Base-by-base conservation (phyloP, 441 rosid species). In the Pelargonium fulgidum region DNA sequence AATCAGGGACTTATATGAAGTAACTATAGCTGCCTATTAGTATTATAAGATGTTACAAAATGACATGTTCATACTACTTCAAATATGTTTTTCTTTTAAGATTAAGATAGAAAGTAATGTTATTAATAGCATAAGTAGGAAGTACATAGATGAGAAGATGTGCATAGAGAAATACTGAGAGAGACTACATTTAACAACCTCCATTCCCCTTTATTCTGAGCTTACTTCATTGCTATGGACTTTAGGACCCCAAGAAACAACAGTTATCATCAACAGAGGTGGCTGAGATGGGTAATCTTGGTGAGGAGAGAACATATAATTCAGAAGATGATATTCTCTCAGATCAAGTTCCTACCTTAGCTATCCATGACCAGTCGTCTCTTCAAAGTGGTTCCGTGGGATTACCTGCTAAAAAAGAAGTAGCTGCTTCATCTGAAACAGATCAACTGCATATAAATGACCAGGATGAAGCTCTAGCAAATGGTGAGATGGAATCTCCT, bases 321-420 rank as follows among this genome's bases (percentile, higher is more conserved):
- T 66, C 76, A 52, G 94, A 86, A 47, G 86, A 85, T 69, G 88
- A 79, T 80, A 73, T 80, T 73, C 76, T 65, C 52, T 83, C 94
- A 73, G 90, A 87, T 81, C 88, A 87, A 84, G 96, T 79, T 85
- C 90, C 89, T 72, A 89, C 90, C 67, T 85, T 85, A 66, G 82
- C 93, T 74, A 85, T 86, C 70, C 89, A 74, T 39, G 96, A 86
- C 66, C 81, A 72, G 58, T 72, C 86, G 33, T 77, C 85, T 70
- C 73, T 81, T 36, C 86, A 72, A 12, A 75, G 82, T 67, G 84
- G 81, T 71, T 79, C 88, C 67, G 74, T 70, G 41, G 73, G 76
- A 75, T 39, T 76, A 50, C 79, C 87, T 62, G 70, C 77, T 48
- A 69, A 82, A 59, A 81, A 81, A 73, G 81, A 72, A 68, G 81